A percentile compares a stretch with the other conserved stretches of the same genome.
Conservation (phyloP, 2,329 filamentous ascomycete species). For the Apiospora hydei region DNA sequence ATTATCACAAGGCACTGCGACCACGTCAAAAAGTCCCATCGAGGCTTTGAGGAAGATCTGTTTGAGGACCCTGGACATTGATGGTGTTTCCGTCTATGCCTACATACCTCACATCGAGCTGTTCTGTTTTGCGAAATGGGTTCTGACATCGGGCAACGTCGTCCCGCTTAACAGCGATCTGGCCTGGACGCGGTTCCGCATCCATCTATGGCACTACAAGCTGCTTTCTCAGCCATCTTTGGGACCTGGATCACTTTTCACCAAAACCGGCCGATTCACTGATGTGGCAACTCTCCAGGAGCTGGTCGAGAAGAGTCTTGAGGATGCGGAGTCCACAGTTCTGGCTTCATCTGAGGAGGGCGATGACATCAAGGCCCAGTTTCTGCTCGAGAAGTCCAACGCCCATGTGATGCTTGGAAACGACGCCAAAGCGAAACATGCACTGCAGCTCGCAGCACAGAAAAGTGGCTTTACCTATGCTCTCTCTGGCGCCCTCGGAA, state of each 20-base stretch:
- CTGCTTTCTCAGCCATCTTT: constrained; percentile 64
- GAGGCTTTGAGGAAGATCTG: constrained; percentile 50
- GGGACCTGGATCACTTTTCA: constrained; percentile 61
- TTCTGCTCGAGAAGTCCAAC: constrained; percentile 82
- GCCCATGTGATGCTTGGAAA: constrained; percentile 85
- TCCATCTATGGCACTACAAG: constrained; percentile 74
- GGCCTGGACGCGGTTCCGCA: constrained; percentile 72
- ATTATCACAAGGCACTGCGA: constrained; percentile 30
- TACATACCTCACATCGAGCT: constrained; percentile 86
- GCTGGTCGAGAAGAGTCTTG: constrained; percentile 52
- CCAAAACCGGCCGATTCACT: constrained; percentile 64
- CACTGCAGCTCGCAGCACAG: constrained; percentile 71
- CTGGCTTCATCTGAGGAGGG: constrained; percentile 41
- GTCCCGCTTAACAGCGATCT: constrained; percentile 34
- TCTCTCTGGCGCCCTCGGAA: constrained; percentile 86
- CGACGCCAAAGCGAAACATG: constrained; percentile 75
- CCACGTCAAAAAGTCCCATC: constrained; percentile 27
- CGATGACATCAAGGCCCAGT: constrained; percentile 67
- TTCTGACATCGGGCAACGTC: constrained; percentile 50
- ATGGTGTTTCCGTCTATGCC: constrained; percentile 87
- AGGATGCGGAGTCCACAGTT: constrained; percentile 46
- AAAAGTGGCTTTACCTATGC: constrained; percentile 80
- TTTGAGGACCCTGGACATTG: constrained; percentile 74
- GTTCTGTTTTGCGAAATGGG: constrained; percentile 73
- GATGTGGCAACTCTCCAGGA: constrained; percentile 65